A percentile compares a stretch with the other conserved stretches of the same genome.
Evolutionary conservation across 2,329 filamentous ascomycete genomes (phyloP).

Genomic region (Fusarium neocosmosporiellum): DNA sequence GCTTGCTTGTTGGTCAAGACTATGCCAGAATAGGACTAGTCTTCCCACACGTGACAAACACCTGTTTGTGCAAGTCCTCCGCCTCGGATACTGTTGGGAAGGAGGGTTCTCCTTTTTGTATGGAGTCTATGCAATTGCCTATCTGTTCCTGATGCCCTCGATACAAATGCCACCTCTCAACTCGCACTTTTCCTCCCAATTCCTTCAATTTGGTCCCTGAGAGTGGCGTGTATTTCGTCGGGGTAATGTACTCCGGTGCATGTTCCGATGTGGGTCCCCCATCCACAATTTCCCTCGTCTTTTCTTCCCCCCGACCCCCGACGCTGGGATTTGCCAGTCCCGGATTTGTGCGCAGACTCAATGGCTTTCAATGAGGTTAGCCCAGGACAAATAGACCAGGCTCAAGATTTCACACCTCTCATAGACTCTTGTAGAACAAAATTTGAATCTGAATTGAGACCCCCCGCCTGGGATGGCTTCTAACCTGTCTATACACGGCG

Average conservation of each 20-base stretch:
- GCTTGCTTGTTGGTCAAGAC: slow-evolving; percentile 54
- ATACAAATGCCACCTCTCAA: slow-evolving; percentile 68
- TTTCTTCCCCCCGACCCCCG: slow-evolving; percentile 44
- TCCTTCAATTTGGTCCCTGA: background rate
- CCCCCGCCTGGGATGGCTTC: slow-evolving; percentile 26
- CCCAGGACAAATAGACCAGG: background rate
- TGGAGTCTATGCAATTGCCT: background rate
- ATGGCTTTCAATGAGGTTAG: slow-evolving; percentile 14
- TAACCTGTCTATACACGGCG: slow-evolving; percentile 37
- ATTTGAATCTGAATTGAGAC: slow-evolving; percentile 18
- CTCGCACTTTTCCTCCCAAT: background rate
- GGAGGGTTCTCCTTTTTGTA: background rate
- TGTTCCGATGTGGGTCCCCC: slow-evolving; percentile 25
- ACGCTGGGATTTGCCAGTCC: slow-evolving; percentile 28
- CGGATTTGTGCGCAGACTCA: slow-evolving; percentile 20
- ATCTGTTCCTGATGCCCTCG: slow-evolving; percentile 65
- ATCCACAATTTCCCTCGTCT: slow-evolving; percentile 35
- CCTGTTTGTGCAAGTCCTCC: slow-evolving; percentile 72
- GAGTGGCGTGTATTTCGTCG: slow-evolving; percentile 29
- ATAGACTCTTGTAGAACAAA: background rate
- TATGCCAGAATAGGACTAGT: slow-evolving; percentile 46
- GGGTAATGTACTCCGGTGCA: slow-evolving; percentile 35
- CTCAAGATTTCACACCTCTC: background rate
- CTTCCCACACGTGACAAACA: slow-evolving; percentile 35
- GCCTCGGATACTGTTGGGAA: slow-evolving; percentile 69